phyloP scores from a whole-genome alignment of 1,284 basidiomycete genomes.

The Vanrija humicola region DNA sequence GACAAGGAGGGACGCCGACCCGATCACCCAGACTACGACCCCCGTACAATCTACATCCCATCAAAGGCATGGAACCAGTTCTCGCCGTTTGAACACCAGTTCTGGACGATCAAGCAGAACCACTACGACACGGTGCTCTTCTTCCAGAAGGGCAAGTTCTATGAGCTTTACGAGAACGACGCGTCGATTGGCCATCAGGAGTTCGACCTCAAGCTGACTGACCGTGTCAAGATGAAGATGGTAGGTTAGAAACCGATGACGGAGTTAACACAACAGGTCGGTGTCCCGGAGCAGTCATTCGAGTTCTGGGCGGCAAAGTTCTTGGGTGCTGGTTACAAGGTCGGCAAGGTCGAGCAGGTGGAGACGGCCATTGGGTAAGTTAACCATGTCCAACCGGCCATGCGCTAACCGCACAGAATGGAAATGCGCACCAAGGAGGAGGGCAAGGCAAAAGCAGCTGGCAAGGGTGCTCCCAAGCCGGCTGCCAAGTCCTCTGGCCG shows the following conservation, averaged over 20 bases:
- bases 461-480: conserved; percentile 3
- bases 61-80: conserved; percentile 74
- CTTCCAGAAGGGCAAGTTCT: conserved; percentile 71
- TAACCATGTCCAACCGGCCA: background rate
- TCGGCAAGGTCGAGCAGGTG: conserved; percentile 93
- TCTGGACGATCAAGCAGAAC: conserved; percentile 97
- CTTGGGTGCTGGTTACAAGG: conserved; percentile 73
- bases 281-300: conserved; percentile 91
- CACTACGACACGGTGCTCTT: conserved; percentile 93
- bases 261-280: conserved; percentile 59
- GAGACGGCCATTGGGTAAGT: conserved; percentile 72
- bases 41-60: conserved; percentile 81
- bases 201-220: conserved; percentile 75
- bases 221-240: conserved; percentile 95
- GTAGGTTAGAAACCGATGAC: conserved; percentile 49
- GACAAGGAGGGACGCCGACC: conserved; percentile 80
- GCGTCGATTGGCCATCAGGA: conserved; percentile 81
- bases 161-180: conserved; percentile 89
- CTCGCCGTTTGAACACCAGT: conserved; percentile 87
- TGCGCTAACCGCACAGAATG: conserved; percentile 30
- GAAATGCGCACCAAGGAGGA: conserved; percentile 57
- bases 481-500: conserved; percentile 52
- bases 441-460: conserved; percentile 17
- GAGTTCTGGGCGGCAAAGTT: conserved; percentile 58
- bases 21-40: conserved; percentile 81